phyloP scores from a whole-genome alignment of 23 red algal genomes.

The Gracilaria vermiculophylla region DNA sequence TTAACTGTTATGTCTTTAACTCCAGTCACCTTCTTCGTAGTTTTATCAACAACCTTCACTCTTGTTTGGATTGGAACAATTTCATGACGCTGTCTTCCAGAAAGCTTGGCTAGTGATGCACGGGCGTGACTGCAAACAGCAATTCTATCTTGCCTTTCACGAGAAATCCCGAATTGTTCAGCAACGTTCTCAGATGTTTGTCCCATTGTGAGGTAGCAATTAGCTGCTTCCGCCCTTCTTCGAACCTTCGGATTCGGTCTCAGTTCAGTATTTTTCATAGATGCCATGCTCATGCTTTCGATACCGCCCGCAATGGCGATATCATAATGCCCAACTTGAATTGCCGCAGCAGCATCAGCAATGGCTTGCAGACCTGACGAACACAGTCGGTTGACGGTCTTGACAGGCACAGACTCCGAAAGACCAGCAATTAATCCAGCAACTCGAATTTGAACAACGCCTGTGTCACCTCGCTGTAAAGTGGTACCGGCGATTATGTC shows the following conservation, averaged over 20 bases:
- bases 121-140: constrained; percentile 92
- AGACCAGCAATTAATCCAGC: constrained; percentile 80
- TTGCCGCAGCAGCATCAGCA: constrained; percentile 92
- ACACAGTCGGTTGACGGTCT: constrained; percentile 92
- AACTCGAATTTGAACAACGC: constrained; percentile 82
- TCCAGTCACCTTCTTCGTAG: constrained; percentile 41
- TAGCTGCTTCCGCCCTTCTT: constrained; percentile 46
- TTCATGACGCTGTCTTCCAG: constrained; percentile 75
- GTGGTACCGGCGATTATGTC: constrained; percentile 91
- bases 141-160: constrained; percentile 82
- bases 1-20: constrained; percentile 68
- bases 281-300: constrained; percentile 92
- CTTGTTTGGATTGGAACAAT: constrained; percentile 90
- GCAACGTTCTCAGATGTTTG: constrained; percentile 98
- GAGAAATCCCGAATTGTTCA: constrained; percentile 68
- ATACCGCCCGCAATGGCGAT: constrained; percentile 93
- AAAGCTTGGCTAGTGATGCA: constrained; percentile 76
- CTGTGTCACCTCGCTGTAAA: constrained; percentile 87
- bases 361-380: constrained; percentile 98
- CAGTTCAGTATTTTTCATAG: constrained; percentile 75
- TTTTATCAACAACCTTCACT: constrained; percentile 66
- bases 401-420: constrained; percentile 74
- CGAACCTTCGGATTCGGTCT: constrained; percentile 52
- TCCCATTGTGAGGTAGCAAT: constrained; percentile 95
- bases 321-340: constrained; percentile 79